Conservation (phyloP, 208 protist species). For the Leishmania martiniquensis region DNA sequence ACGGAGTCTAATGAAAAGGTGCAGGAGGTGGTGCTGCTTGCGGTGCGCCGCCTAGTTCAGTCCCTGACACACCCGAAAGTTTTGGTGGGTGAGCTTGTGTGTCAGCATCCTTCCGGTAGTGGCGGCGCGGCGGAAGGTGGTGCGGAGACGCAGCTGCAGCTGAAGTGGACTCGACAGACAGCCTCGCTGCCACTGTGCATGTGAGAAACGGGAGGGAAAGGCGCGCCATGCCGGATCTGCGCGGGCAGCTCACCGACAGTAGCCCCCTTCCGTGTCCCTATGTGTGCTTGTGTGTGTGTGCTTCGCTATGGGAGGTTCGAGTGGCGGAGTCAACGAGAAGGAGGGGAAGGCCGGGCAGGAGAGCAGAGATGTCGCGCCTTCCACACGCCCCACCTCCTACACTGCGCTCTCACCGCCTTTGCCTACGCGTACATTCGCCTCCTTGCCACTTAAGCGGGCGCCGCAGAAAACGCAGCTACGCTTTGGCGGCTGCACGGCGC, state of each 20-base stretch:
- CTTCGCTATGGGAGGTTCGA: neutral
- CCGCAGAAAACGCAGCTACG: neutral
- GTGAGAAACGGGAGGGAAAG: conserved; percentile 4
- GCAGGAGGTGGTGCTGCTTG: conserved; percentile 72
- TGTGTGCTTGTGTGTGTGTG: neutral
- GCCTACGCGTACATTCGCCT: neutral
- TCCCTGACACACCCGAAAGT: conserved; percentile 78
- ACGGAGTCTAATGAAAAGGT: conserved; percentile 66
- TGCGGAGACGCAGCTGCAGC: conserved; percentile 1
- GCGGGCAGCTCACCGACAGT: neutral
- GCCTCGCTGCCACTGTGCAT: conserved; percentile 58
- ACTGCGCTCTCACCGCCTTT: neutral
- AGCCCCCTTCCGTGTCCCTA: neutral
- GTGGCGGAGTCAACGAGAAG: neutral
- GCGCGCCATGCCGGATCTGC: neutral
- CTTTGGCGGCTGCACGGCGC: neutral
- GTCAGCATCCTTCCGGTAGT: neutral
- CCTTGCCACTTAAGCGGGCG: neutral
- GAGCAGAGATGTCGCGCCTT: neutral
- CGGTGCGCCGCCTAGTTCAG: conserved; percentile 49
- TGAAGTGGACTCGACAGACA: conserved; percentile 53
- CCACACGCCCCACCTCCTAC: too few relatives aligned
- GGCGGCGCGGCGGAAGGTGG: neutral
- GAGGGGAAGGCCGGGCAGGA: neutral
- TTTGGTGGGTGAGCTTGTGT: conserved; percentile 42